Evolutionary conservation across 768 basidiomycete species (phyloP).

Genomic region (Suillus sp.): DNA sequence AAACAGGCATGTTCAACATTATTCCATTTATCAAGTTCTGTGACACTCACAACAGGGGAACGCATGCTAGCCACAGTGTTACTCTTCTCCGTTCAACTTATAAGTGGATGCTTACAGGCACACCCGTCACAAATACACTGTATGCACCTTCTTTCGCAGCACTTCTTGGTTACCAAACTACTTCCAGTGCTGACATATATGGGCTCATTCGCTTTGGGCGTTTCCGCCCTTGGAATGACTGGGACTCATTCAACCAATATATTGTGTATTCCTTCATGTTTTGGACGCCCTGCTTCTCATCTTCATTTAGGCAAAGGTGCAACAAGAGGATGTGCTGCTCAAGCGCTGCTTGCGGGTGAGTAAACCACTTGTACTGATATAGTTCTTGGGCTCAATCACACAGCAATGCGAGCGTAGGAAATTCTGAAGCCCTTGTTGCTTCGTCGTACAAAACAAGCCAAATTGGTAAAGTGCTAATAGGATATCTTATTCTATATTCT

Average conservation of each 20-base stretch:
- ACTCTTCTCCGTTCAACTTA: conserved; percentile 64
- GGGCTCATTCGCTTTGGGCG: conserved; percentile 69
- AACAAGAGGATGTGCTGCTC: conserved; percentile 53
- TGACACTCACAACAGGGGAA: conserved; percentile 39
- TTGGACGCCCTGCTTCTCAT: neutral
- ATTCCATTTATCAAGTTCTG: neutral
- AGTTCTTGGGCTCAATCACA: neutral
- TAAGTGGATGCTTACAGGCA: conserved; percentile 80
- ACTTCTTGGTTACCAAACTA: conserved; percentile 1
- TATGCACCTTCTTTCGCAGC: conserved; percentile 30
- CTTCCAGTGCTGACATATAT: conserved; percentile 60
- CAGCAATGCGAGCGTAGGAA: conserved; percentile 62
- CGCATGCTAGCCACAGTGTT: conserved; percentile 58
- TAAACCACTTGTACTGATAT: conserved; percentile 1
- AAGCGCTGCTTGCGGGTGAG: conserved; percentile 63
- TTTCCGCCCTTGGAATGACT: conserved; percentile 74
- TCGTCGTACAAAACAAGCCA: conserved; percentile 72
- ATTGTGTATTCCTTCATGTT: conserved; percentile 40
- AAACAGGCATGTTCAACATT: conserved; percentile 47
- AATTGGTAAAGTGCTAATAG: conserved; percentile 29
- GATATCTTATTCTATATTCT: conserved; percentile 15
- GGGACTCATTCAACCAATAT: conserved; percentile 62
- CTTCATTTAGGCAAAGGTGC: conserved; percentile 47
- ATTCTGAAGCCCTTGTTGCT: conserved; percentile 68
- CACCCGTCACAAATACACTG: conserved; percentile 74